These are phyloP conservation scores for Toxicodendron radicans DNA, from an alignment of 345 rosid genomes.

Conservation along the genomic window DNA sequence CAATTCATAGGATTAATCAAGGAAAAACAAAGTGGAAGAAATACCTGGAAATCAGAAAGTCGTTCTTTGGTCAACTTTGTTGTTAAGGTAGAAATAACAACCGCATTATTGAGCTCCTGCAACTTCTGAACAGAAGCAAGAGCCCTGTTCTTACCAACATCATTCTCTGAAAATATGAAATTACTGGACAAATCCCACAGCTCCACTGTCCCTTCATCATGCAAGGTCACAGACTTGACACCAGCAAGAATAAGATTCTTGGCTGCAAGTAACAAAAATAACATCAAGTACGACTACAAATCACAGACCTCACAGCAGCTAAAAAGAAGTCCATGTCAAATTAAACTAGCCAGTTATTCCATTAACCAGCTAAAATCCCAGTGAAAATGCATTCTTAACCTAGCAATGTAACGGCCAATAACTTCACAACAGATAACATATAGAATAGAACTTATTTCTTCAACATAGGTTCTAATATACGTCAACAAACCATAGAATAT, in stretches of 20 bases:
- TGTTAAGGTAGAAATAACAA: constrained; percentile 67
- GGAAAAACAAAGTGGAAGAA: neutral
- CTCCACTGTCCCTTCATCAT: constrained; percentile 81
- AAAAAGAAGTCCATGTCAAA: neutral
- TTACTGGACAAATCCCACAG: constrained; percentile 93
- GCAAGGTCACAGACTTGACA: constrained; percentile 95
- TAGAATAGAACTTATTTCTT: neutral
- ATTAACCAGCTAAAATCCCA: neutral
- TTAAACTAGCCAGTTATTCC: neutral
- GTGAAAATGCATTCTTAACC: neutral
- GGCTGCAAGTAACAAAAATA: constrained; percentile 46
- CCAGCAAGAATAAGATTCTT: constrained; percentile 98
- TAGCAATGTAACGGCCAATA: neutral
- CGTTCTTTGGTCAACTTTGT: constrained; percentile 65
- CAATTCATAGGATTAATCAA: neutral
- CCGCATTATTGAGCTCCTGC: constrained; percentile 96
- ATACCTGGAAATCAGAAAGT: constrained; percentile 86
- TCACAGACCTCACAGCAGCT: neutral
- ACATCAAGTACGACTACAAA: neutral
- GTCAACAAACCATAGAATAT: neutral
- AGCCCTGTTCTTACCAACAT: constrained; percentile 90
- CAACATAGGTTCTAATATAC: neutral
- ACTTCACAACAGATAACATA: neutral
- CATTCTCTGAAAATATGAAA: constrained; percentile 80
- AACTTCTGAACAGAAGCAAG: constrained; percentile 91